Percentiles rank a stretch among this genome's conserved stretches.
Conservation (phyloP, 768 basidiomycete genomes). For the Trametes punicea region DNA sequence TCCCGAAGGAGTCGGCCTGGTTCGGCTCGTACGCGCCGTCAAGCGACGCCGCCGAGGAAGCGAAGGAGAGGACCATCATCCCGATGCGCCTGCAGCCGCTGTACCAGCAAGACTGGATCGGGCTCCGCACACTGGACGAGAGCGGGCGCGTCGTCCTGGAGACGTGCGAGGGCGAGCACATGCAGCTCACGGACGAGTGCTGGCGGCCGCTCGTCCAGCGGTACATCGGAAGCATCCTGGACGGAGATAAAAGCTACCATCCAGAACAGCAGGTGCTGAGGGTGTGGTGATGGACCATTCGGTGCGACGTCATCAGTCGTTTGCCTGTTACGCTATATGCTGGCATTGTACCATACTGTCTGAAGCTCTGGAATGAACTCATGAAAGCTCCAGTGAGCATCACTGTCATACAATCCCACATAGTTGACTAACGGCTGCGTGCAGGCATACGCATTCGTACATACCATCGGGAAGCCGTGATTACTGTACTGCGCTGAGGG, state of each 20-base stretch:
- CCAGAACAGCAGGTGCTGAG: neutral
- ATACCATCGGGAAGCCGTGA: no score
- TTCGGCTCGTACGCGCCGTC: conserved; percentile 66
- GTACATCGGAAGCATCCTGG: conserved; percentile 26
- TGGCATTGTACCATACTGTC: neutral
- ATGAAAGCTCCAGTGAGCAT: no score
- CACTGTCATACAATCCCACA: no score
- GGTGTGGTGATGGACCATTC: neutral
- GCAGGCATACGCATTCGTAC: no score
- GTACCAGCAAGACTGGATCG: conserved; percentile 81
- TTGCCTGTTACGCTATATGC: neutral
- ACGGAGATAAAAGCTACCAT: neutral
- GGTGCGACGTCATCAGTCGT: neutral
- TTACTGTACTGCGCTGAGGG: no score
- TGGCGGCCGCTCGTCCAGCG: conserved; percentile 32
- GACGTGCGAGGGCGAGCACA: conserved; percentile 72
- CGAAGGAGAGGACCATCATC: conserved; percentile 41
- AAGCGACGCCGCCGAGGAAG: conserved; percentile 31
- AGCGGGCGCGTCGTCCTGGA: conserved; percentile 54
- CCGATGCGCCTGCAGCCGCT: conserved; percentile 73
- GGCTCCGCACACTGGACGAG: conserved; percentile 68
- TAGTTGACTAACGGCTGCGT: no score
- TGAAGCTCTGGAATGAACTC: no score
- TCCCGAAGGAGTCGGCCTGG: conserved; percentile 85
- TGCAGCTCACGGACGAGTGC: conserved; percentile 50